Evolutionary conservation across 257 asterid genomes (phyloP), one percentile per base, ranked within the genome.

Genomic region (Linaria vulgaris): DNA sequence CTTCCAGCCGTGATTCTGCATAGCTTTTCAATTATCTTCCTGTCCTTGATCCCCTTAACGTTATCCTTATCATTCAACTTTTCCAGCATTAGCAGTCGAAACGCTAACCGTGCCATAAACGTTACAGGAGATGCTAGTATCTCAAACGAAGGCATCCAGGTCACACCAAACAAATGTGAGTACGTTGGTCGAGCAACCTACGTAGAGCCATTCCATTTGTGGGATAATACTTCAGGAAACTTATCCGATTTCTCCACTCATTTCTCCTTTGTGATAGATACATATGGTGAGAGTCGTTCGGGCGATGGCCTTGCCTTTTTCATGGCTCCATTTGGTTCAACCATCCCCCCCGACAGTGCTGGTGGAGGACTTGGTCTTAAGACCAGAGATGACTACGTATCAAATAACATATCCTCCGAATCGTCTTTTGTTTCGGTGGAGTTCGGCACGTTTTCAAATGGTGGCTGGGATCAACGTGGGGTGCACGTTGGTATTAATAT

Each of bases 401-500:
- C 74, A 43, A 34, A 34, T 34, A n/a, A n/a, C n/a, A n/a, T n/a
- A n/a, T n/a, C n/a, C n/a, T n/a, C n/a, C n/a, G 10, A 1, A 34
- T 34, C 41, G 2, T 9, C 10, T n/a, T 47, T 73, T 2, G 72
- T 78, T 19, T 47, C 74, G 0, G 63, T 77, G 0, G 79, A 78
- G 16, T 78, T 78, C 21, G 80, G 74, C 48, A 22, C 70, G 4
- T 46, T 19, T n/a, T 0, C 44, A 11, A 44, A 62, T 14, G 11
- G 38, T 13, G 11, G 38, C 11, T 76, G 79, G 77, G 85, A 79
- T 68, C 85, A 82, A 0, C 17, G 4, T 12, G 6, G 1, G 3
- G 66, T 62, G 54, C 85, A 79, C 56, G 77, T 79, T 0, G 85
- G 83, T 3, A 78, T 78, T 45, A 53, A 78, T 19, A 20, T 21